Conservation (phyloP, 225 moss, liverwort and hornwort species). For the Bryoerythrophyllum caledonicum region DNA sequence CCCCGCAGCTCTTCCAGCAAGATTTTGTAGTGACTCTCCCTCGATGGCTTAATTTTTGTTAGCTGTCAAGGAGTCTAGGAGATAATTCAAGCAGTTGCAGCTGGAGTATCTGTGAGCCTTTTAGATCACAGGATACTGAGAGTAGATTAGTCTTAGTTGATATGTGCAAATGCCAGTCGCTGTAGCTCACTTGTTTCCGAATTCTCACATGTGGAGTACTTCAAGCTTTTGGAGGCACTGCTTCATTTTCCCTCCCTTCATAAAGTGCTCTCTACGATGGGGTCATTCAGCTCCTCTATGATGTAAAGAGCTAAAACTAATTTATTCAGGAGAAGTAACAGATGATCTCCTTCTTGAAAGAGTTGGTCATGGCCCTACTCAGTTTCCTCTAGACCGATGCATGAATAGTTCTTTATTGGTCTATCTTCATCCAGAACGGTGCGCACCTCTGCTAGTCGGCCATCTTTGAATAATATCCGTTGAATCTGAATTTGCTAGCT, state of each 20-base stretch:
- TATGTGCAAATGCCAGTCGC: not conserved
- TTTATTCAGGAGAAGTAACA: not conserved
- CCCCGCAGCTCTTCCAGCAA: not conserved
- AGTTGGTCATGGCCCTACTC: not conserved
- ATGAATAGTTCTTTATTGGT: too few relatives aligned
- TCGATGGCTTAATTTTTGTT: not conserved
- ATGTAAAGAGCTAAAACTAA: not conserved
- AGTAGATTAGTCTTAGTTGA: not conserved
- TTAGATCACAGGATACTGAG: slow-evolving; percentile 13
- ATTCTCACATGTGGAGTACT: not conserved
- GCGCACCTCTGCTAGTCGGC: too few relatives aligned
- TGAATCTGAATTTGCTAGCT: too few relatives aligned
- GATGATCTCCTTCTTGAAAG: not conserved
- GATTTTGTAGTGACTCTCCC: slow-evolving; percentile 2
- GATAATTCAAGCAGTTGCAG: slow-evolving; percentile 2
- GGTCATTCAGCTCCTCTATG: too few relatives aligned
- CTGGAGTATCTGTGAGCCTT: slow-evolving; percentile 17
- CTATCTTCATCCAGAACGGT: not conserved
- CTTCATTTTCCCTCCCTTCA: too few relatives aligned
- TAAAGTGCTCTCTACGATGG: too few relatives aligned
- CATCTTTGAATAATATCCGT: too few relatives aligned
- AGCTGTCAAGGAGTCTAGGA: not conserved
- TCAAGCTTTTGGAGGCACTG: not conserved
- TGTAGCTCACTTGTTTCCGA: slow-evolving; percentile 6
- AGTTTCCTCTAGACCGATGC: not conserved